Evolutionary conservation across 257 asterid species (phyloP).

Genomic region (Coffea eugenioides): DNA sequence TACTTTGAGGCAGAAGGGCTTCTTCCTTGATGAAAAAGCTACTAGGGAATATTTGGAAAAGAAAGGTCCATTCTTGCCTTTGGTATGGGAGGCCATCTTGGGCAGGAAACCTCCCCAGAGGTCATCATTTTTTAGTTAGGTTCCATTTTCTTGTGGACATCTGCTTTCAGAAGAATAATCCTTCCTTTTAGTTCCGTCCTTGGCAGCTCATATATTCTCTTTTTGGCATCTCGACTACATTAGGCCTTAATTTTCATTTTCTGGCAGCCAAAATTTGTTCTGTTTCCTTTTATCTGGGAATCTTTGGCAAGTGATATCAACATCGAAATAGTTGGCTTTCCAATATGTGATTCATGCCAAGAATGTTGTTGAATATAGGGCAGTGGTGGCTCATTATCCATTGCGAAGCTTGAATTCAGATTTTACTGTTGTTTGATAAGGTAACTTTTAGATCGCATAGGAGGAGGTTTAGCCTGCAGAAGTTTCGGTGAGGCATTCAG

Average conservation of each 20-base stretch:
- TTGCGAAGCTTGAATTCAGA: background rate
- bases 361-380: background rate
- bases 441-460: background rate
- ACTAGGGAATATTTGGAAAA: constrained; percentile 64
- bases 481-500: background rate
- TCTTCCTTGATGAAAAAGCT: constrained; percentile 57
- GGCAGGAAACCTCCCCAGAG: constrained; percentile 63
- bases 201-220: background rate
- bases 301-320: background rate
- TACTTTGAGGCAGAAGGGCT: constrained; percentile 60
- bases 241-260: background rate
- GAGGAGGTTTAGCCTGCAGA: background rate
- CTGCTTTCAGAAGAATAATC: background rate
- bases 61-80: constrained; percentile 76
- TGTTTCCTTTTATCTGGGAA: background rate
- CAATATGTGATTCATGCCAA: background rate
- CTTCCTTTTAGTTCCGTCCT: no score
- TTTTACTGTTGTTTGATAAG: background rate
- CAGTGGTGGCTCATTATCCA: background rate
- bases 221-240: background rate
- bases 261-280: background rate
- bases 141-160: background rate
- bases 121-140: constrained; percentile 37
- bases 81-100: constrained; percentile 85
- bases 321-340: background rate